phyloP scores from a whole-genome alignment of 345 rosid genomes.

The Gossypium australe region DNA sequence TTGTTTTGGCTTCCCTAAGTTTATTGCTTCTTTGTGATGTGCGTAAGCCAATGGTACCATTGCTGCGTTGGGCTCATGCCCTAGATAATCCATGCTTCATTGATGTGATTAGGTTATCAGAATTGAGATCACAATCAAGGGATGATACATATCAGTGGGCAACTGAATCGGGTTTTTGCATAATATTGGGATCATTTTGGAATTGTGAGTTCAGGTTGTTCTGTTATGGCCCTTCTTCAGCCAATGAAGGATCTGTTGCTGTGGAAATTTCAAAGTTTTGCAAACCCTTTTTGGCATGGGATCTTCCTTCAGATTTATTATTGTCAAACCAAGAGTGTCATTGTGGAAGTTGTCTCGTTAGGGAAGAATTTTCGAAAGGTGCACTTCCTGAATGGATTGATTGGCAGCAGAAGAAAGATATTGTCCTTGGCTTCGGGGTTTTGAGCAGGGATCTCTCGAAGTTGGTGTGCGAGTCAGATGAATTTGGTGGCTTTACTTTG shows the following conservation, averaged over 20 bases:
- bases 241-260: conserved; percentile 13
- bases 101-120: conserved; percentile 26
- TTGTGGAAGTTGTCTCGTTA: conserved; percentile 53
- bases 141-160: conserved; percentile 32
- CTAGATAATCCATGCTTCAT: conserved; percentile 42
- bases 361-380: conserved; percentile 37
- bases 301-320: conserved; percentile 47
- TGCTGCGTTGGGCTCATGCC: conserved; percentile 60
- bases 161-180: no score
- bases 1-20: conserved; percentile 48
- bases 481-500: conserved; percentile 46
- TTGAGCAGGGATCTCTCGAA: conserved; percentile 34
- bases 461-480: conserved; percentile 28
- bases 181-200: no score
- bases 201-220: no score
- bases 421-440: conserved; percentile 57
- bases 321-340: conserved; percentile 40
- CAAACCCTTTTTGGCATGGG: conserved; percentile 48
- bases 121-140: conserved; percentile 40
- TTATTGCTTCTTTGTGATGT: conserved; percentile 51
- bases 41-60: conserved; percentile 44
- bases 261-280: conserved; percentile 23
- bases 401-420: conserved; percentile 56
- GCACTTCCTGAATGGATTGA: conserved; percentile 52
- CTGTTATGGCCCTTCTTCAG: no score